Evolutionary conservation across 2,329 filamentous ascomycete species (phyloP), one percentile per base, ranked within the genome.

Genomic region (Paramyrothecium sp.): DNA sequence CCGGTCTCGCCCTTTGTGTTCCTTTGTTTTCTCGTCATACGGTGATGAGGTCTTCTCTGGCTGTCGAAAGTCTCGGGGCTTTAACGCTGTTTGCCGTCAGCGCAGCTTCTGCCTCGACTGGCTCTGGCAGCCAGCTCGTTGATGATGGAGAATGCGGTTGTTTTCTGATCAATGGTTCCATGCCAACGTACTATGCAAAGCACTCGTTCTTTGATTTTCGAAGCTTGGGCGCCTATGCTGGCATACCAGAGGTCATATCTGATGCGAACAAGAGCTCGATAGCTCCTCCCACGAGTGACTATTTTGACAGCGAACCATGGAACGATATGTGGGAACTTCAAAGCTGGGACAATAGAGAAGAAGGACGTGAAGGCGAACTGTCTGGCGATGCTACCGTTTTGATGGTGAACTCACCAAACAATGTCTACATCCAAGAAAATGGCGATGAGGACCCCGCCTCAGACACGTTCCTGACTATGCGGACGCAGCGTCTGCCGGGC

Each of bases 131-230:
- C 20, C 48, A 54, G 22, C 53, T 54, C 50, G 52, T 53, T 19
- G 62, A 70, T 12, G 72, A 75, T 54, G 63, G 68, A 23, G 64
- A 69, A 47, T 83, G 81, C 66, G 70, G 72, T 56, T 83, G 81
- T 64, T 84, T 75, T 61, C 65, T 78, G 53, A 80, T 76, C 62
- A 81, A 82, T 61, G 77, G 73, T 49, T 75, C 73, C 13, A 71
- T 71, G 48, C 65, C 72, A 22, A 64, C 66, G 47, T 82, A 76
- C 68, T 83, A 78, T 62, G 67, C 71, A 19, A 68, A 71, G 19
- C 81, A 81, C 64, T 63, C 67, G 41, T 83, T 83, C 69, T 80
- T 78, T 61, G 81, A 83, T 66, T 83, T 81, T 61, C 71, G 80
- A 50, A 68, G 67, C 44, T 73, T 80, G 20, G 47, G 67, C 2